These are phyloP conservation scores for Colletotrichum sojae DNA, from an alignment of 2,329 filamentous ascomycete genomes.

Conservation along the genomic window DNA sequence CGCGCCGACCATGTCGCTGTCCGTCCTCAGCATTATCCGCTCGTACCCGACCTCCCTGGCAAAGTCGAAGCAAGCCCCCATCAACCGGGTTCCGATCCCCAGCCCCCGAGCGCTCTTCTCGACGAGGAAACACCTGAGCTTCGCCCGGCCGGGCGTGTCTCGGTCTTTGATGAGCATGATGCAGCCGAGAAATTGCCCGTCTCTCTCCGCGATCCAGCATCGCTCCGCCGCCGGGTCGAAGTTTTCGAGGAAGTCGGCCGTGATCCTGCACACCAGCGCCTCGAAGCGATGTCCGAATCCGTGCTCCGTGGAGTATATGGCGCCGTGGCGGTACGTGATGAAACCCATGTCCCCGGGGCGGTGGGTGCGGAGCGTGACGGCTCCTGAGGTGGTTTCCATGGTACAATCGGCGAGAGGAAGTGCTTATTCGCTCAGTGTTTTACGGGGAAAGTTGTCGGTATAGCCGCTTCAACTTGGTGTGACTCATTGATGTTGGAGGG, in stretches of 20 bases:
- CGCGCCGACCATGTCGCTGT: constrained; percentile 40
- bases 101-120: constrained; percentile 42
- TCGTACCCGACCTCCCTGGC: constrained; percentile 42
- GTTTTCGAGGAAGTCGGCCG: constrained; percentile 45
- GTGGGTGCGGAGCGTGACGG: constrained; percentile 38
- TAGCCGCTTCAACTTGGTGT: too few relatives aligned
- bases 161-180: constrained; percentile 44
- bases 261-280: constrained; percentile 43
- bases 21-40: constrained; percentile 41
- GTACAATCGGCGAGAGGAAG: not conserved
- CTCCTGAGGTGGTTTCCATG: not conserved
- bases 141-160: constrained; percentile 37
- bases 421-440: not conserved
- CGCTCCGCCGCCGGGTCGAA: constrained; percentile 44
- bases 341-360: constrained; percentile 45
- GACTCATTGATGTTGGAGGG: too few relatives aligned
- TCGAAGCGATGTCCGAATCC: constrained; percentile 44
- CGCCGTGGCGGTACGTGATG: constrained; percentile 46
- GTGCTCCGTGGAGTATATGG: constrained; percentile 43
- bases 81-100: constrained; percentile 41
- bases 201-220: constrained; percentile 48
- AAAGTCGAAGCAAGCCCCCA: constrained; percentile 41
- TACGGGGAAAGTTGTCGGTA: too few relatives aligned
- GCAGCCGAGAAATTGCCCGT: constrained; percentile 45
- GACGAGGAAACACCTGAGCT: constrained; percentile 46